Evolutionary conservation across 768 basidiomycete species (phyloP).

Genomic region (Agaricus blazei): DNA sequence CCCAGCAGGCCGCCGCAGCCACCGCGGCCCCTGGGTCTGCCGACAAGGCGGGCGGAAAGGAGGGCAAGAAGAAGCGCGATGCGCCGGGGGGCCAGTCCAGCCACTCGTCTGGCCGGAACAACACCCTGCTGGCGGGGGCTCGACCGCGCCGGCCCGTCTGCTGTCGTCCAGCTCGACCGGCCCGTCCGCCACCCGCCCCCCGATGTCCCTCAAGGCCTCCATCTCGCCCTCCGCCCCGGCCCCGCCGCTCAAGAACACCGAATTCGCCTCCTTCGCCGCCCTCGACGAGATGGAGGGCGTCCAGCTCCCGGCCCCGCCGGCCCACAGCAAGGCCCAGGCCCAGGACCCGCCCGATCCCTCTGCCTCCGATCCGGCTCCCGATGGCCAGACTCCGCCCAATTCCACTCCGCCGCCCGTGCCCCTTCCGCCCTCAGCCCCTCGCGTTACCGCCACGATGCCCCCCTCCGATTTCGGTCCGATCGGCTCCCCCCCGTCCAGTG

Average conservation of each 20-base stretch:
- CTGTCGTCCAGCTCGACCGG: conserved; percentile 20
- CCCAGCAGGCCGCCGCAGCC: conserved; percentile 53
- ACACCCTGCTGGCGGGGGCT: conserved; percentile 45
- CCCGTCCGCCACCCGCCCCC: conserved; percentile 41
- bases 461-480: conserved; percentile 73
- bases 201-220: conserved; percentile 66
- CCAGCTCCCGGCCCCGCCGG: conserved; percentile 41
- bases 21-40: conserved; percentile 27
- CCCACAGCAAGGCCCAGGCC: conserved; percentile 24
- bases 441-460: conserved; percentile 34
- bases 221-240: conserved; percentile 77
- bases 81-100: conserved; percentile 16
- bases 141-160: conserved; percentile 63
- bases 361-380: background rate
- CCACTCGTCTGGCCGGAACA: conserved; percentile 23
- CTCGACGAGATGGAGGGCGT: conserved; percentile 54
- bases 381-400: conserved; percentile 15
- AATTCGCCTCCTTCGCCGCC: conserved; percentile 64
- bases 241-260: conserved; percentile 69
- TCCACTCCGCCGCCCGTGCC: conserved; percentile 35
- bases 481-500: conserved; percentile 72
- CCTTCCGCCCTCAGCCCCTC: conserved; percentile 54
- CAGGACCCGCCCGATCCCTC: conserved; percentile 6
- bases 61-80: conserved; percentile 31
- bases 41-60: conserved; percentile 27